Conservation (phyloP, 495 filamentous ascomycete species). For the Neurospora tetraspora region DNA sequence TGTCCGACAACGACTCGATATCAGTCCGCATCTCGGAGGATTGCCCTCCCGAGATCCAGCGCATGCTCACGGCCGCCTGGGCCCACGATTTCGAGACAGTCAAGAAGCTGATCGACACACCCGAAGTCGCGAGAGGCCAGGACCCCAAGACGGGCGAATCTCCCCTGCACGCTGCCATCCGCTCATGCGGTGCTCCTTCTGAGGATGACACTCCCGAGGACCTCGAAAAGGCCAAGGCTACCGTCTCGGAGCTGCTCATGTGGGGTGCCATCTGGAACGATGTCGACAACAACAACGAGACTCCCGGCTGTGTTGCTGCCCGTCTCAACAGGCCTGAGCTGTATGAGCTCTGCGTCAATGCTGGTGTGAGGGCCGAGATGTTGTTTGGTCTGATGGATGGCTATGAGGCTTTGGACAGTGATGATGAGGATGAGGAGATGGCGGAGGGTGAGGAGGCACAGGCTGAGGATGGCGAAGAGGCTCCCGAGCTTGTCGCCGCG, state of each 20-base stretch:
- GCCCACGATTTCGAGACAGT: conserved; percentile 69
- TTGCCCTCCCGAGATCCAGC: conserved; percentile 35
- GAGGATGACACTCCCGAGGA: conserved; percentile 30
- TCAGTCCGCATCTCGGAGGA: conserved; percentile 33
- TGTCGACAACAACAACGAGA: conserved; percentile 74
- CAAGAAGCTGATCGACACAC: conserved; percentile 57
- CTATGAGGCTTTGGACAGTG: conserved; percentile 63
- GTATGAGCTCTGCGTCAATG: conserved; percentile 81
- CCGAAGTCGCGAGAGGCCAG: conserved; percentile 61
- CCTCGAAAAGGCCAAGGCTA: conserved; percentile 49
- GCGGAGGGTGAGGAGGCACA: conserved; percentile 34
- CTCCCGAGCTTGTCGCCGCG: conserved; percentile 17
- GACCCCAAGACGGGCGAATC: conserved; percentile 79
- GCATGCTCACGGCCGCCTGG: conserved; percentile 70
- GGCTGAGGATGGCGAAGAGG: conserved; percentile 33
- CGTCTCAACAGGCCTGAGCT: conserved; percentile 60
- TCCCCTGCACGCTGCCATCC: conserved; percentile 84
- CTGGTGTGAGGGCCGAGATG: conserved; percentile 85
- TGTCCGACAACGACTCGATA: conserved; percentile 31
- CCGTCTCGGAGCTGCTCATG: conserved; percentile 66
- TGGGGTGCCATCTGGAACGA: conserved; percentile 97
- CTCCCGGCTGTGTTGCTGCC: conserved; percentile 78
- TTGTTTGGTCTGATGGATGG: conserved; percentile 65
- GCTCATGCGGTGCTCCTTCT: conserved; percentile 54
- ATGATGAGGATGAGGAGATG: conserved; percentile 45